Conservation (phyloP, 2,329 filamentous ascomycete genomes). For the Huntiella abstrusa region DNA sequence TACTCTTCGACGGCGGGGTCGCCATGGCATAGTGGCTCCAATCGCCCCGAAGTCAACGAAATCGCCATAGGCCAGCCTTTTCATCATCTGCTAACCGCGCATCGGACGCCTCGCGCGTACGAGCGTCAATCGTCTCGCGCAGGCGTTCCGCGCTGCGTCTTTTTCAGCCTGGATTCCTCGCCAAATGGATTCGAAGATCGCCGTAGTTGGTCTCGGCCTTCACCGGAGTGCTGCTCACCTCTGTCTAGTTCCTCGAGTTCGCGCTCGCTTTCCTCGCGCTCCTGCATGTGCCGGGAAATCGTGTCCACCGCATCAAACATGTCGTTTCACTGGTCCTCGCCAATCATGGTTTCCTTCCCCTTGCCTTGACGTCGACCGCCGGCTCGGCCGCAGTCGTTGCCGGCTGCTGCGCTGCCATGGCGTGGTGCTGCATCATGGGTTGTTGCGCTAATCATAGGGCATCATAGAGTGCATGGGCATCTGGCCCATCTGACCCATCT, state of each 20-base stretch:
- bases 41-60: slow-evolving; percentile 48
- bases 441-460: slow-evolving; percentile 24
- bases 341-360: slow-evolving; percentile 82
- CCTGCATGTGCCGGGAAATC: slow-evolving; percentile 19
- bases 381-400: slow-evolving; percentile 24
- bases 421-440: slow-evolving; percentile 14
- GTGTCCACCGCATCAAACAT: slow-evolving; percentile 71
- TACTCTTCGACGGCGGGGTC: slow-evolving; percentile 78
- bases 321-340: slow-evolving; percentile 88
- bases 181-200: slow-evolving; percentile 83
- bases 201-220: slow-evolving; percentile 55
- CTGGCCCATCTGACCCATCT: slow-evolving; percentile 26
- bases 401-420: slow-evolving; percentile 20
- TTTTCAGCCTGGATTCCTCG: slow-evolving; percentile 58
- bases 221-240: slow-evolving; percentile 21
- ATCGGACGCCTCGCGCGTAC: slow-evolving; percentile 1
- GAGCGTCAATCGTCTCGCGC: slow-evolving; percentile 8
- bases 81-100: slow-evolving; percentile 48
- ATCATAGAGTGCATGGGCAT: slow-evolving; percentile 42
- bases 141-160: slow-evolving; percentile 9
- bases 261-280: slow-evolving; percentile 27
- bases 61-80: slow-evolving; percentile 27
- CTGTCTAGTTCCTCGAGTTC: slow-evolving; percentile 78
- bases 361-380: slow-evolving; percentile 33
- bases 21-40: slow-evolving; percentile 39